Evolutionary conservation across 2,329 filamentous ascomycete genomes (phyloP), one percentile per base, ranked within the genome.

Genomic region (Diaporthe velutina): DNA sequence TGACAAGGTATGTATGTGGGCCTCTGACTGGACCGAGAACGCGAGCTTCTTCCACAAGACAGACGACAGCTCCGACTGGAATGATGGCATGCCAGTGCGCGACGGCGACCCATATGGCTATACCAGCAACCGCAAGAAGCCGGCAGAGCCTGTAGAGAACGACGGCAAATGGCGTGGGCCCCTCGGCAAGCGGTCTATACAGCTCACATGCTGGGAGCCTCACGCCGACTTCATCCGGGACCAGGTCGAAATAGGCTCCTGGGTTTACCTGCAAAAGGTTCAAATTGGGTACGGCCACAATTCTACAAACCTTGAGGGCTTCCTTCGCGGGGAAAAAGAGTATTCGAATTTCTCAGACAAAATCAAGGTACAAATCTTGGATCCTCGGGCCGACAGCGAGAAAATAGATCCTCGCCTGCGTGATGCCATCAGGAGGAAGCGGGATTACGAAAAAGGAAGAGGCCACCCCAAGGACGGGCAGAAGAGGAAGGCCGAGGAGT

Each of bases 1-100:
- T 30, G 86, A 88, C 35, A 89, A 83, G 73, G 83, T 90, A 17
- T 90, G 91, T 7, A 77, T 98, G 0, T 95, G 95, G 86, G 85
- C 98, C 25, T 93, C 94, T 0, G 96, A 98, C 82, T 98, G 96
- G 82, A 97, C 95, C 0, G 84, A 90, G 68, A 95, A 98, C 79
- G 80, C 86, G 0, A 75, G 79, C 1, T 91, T 98, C 74, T 92
- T 88, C 77, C 83, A 91, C 48, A 91, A 84, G 66, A 79, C 80
- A 15, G 83, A 79, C 74, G 80, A 81, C 33, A 79, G 76, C 28
- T 77, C 82, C 3, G 77, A 81, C 1, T 79, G 77, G 30, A 77
- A 81, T 3, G 77, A 81, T 1, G 81, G 81, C 9, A 78, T 78
- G 5, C 71, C 78, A 8, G 81, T 76, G 4, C 80, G 81, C 7